Evolutionary conservation across 768 basidiomycete species (phyloP).

Genomic region (Coprinellus micaceus): DNA sequence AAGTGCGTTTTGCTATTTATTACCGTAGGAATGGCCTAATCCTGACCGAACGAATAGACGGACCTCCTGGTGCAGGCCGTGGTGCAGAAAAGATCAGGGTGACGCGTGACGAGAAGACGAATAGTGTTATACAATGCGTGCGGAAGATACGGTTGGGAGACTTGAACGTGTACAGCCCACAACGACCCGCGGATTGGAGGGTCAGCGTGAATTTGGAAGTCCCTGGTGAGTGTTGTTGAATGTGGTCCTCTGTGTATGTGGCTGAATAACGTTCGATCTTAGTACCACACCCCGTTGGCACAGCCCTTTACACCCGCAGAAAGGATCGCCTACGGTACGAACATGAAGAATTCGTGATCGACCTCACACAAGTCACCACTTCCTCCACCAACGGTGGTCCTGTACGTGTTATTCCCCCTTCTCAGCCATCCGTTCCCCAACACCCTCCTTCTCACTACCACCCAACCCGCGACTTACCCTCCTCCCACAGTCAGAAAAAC

Average conservation of each 20-base stretch:
- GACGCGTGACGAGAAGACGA: constrained; percentile 75
- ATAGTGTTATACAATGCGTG: constrained; percentile 59
- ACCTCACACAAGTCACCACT: constrained; percentile 88
- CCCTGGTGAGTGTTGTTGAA: constrained; percentile 72
- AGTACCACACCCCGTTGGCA: constrained; percentile 70
- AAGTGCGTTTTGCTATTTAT: too few relatives aligned
- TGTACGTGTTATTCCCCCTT: constrained; percentile 34
- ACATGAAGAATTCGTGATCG: constrained; percentile 90
- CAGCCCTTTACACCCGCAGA: constrained; percentile 56
- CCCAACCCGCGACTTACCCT: constrained; percentile 1
- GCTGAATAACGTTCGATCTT: neutral
- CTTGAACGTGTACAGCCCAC: constrained; percentile 84
- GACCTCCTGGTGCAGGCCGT: constrained; percentile 12
- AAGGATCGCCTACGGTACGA: constrained; percentile 93
- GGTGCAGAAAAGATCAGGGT: constrained; percentile 70
- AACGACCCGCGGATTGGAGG: constrained; percentile 83
- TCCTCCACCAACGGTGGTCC: constrained; percentile 40
- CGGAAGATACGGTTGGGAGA: constrained; percentile 83
- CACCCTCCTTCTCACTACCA: too few relatives aligned
- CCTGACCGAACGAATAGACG: too few relatives aligned
- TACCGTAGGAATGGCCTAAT: too few relatives aligned
- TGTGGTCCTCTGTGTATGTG: too few relatives aligned
- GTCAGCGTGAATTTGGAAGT: constrained; percentile 91
- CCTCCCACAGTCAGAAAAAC: constrained; percentile 45
- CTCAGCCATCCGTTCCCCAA: neutral